These are phyloP conservation scores for Paspalum notatum DNA, from an alignment of 176 grass and related monocot species.

Conservation along the genomic window DNA sequence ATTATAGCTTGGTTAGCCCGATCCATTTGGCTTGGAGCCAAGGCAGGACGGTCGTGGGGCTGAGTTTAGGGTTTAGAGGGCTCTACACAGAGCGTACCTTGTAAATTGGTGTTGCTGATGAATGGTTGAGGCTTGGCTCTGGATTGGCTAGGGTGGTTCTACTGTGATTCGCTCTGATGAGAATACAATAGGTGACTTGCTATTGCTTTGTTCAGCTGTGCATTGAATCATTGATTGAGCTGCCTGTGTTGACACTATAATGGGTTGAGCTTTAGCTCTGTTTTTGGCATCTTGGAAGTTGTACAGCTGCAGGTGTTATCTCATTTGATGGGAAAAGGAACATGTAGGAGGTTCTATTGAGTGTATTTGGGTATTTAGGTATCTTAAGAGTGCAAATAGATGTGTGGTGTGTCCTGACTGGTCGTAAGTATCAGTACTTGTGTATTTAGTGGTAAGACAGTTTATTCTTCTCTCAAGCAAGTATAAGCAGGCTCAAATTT, in stretches of 20 bases:
- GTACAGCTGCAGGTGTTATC: background rate
- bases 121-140: background rate
- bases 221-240: conserved; percentile 17
- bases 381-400: background rate
- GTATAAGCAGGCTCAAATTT: background rate
- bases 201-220: background rate
- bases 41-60: background rate
- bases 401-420: background rate
- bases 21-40: background rate
- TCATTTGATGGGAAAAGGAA: background rate
- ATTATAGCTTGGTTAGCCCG: background rate
- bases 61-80: conserved; percentile 14
- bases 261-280: background rate
- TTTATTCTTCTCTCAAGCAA: background rate
- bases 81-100: background rate
- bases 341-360: background rate
- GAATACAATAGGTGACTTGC: conserved; percentile 7
- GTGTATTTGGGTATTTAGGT: background rate
- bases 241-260: background rate
- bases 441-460: background rate
- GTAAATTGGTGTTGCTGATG: conserved; percentile 19
- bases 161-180: background rate
- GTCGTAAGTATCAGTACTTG: background rate
- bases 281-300: background rate
- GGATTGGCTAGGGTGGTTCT: background rate